These are phyloP conservation scores for Apostasia shenzhenica DNA, from an alignment of 106 monocot species.

Conservation along the genomic window DNA sequence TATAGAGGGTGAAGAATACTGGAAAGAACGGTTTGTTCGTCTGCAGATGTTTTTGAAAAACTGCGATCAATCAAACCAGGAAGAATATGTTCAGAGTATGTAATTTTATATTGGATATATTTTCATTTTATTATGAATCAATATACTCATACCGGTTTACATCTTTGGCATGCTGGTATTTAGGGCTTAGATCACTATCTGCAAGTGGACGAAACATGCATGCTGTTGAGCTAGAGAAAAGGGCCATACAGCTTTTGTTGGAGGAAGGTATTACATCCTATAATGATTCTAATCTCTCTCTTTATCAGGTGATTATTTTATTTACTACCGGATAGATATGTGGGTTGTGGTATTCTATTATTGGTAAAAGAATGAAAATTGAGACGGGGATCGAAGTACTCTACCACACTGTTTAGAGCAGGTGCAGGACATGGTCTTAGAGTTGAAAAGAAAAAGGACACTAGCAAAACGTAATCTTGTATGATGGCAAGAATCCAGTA, in stretches of 20 bases:
- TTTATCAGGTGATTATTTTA: too few species aligned
- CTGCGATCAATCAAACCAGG: slow-evolving; percentile 76
- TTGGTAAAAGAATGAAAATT: too few species aligned
- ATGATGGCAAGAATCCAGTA: too few species aligned
- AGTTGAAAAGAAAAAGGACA: too few species aligned
- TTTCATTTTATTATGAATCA: not conserved
- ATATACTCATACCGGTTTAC: not conserved
- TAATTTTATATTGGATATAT: not conserved
- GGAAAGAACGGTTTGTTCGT: slow-evolving; percentile 65
- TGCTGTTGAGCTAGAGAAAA: slow-evolving; percentile 20
- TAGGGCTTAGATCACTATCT: slow-evolving; percentile 19
- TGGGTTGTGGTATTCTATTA: too few species aligned
- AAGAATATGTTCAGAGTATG: slow-evolving; percentile 54
- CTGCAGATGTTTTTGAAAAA: slow-evolving; percentile 70
- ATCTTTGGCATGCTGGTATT: not conserved
- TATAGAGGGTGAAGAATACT: slow-evolving; percentile 17
- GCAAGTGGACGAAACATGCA: slow-evolving; percentile 14
- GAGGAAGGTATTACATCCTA: slow-evolving; percentile 17
- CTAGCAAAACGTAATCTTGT: too few species aligned
- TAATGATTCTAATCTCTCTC: not conserved
- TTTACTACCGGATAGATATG: too few species aligned
- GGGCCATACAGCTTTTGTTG: slow-evolving; percentile 18
- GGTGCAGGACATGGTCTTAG: too few species aligned
- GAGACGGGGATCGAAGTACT: too few species aligned
- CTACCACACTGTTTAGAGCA: too few species aligned